Conservation (phyloP, 768 basidiomycete genomes). For the Cyclocybe aegerita region DNA sequence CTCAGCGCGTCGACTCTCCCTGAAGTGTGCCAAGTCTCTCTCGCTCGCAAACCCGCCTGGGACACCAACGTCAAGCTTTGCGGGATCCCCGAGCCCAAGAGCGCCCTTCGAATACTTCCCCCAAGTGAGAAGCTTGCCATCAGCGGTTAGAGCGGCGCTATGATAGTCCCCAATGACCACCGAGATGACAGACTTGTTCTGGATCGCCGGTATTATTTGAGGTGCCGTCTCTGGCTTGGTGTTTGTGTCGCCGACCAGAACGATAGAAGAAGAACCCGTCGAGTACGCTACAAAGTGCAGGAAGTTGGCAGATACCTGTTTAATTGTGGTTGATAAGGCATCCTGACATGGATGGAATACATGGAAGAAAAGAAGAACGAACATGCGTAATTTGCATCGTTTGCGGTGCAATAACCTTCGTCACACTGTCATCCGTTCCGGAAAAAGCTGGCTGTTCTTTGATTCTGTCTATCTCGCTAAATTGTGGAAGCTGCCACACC, state of each 20-base stretch:
- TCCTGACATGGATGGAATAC: neutral
- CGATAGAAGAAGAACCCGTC: conserved; percentile 64
- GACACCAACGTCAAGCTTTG: conserved; percentile 43
- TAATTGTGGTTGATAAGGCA: conserved; percentile 17
- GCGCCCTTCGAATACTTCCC: conserved; percentile 77
- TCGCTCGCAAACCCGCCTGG: conserved; percentile 60
- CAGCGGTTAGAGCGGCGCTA: conserved; percentile 76
- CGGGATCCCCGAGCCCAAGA: conserved; percentile 82
- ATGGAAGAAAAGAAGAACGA: conserved; percentile 25
- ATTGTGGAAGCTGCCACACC: conserved; percentile 60
- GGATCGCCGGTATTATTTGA: conserved; percentile 69
- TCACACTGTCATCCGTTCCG: conserved; percentile 22
- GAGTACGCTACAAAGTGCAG: conserved; percentile 81
- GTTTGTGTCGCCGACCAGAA: conserved; percentile 66
- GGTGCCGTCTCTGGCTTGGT: conserved; percentile 46
- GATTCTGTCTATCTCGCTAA: conserved; percentile 62
- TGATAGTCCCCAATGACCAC: conserved; percentile 94
- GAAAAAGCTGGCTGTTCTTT: conserved; percentile 43
- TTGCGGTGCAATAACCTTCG: conserved; percentile 34
- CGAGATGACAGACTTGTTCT: conserved; percentile 78
- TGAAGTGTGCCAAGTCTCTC: conserved; percentile 28
- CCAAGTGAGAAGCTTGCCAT: conserved; percentile 82
- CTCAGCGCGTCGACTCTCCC: conserved; percentile 24
- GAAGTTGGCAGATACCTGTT: conserved; percentile 83
- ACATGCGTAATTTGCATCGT: conserved; percentile 78